A percentile compares a stretch with the other conserved stretches of the same genome.
Conservation (phyloP, 192 early-diverging fungal species). For the Entophlyctis luteolus region DNA sequence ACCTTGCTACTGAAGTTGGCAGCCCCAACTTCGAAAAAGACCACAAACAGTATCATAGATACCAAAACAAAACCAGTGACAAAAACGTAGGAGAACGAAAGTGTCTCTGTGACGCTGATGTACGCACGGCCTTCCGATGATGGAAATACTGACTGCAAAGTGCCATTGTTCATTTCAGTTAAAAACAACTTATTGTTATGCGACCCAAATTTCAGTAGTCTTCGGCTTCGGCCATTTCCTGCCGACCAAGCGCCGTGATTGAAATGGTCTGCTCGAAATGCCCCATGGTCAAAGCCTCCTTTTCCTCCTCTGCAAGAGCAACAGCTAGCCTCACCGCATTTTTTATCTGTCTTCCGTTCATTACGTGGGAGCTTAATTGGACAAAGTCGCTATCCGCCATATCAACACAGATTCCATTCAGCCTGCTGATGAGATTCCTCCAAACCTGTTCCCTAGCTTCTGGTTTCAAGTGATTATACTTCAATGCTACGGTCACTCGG, state of each 20-base stretch:
- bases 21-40: too few species aligned
- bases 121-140: too few species aligned
- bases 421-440: slow-evolving; percentile 43
- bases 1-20: too few species aligned
- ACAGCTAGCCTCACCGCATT: slow-evolving; percentile 43
- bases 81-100: too few species aligned
- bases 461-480: slow-evolving; percentile 43
- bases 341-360: slow-evolving; percentile 50
- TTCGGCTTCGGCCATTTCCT: too few species aligned
- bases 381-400: slow-evolving; percentile 29
- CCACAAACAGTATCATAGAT: too few species aligned
- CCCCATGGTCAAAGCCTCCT: slow-evolving; percentile 26
- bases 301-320: slow-evolving; percentile 35
- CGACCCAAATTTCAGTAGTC: too few species aligned
- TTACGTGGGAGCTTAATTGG: slow-evolving; percentile 19
- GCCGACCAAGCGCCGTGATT: slow-evolving; percentile 35
- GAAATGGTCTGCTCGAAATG: slow-evolving; percentile 43
- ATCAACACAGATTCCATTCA: slow-evolving; percentile 10
- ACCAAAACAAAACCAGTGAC: too few species aligned
- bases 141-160: too few species aligned
- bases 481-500: slow-evolving; percentile 50
- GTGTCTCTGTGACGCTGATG: too few species aligned
- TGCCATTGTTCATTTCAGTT: too few species aligned
- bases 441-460: slow-evolving; percentile 46
- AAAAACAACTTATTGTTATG: too few species aligned